Evolutionary conservation across 352 stramenopile species (phyloP), one percentile per base, ranked within the genome.

Genomic region (Pythium rishiriense): DNA sequence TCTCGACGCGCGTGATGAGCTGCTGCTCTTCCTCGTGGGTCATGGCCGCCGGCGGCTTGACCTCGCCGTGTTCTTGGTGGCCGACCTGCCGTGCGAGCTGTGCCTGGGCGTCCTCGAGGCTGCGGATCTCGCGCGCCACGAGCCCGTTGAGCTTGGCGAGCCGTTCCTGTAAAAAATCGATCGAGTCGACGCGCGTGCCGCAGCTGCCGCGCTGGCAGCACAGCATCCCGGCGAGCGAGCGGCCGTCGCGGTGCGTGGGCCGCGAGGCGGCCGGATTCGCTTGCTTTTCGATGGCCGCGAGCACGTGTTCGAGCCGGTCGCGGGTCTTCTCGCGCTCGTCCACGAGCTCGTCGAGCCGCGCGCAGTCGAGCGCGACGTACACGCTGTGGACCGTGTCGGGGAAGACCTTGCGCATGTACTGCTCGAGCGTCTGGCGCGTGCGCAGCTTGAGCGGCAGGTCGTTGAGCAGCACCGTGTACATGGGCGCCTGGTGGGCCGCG

Each of bases 401-500:
- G 53, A 94, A 94, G 24, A 94, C 73, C 47, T 85, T 81, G 51
- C 64, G 55, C 73, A 94, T 78, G 63, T 94, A 94, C 31, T 77
- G 75, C 54, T 88, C 72, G 24, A 94, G 76, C 26, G 80, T 90
- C 25, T 80, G 66, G 15, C 69, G 72, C 4, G 76, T 88, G 39
- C 83, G 77, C 48, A 91, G 50, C 60, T 82, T 75, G 37, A 81
- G 54, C 10, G 85, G 83, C 0, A 94, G 62, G 48, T 94, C 81
- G 39, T 83, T 81, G 8, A 94, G 64, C n/a, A 94, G 66, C 25
- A 94, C 73, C 10, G 80, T 84, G 70, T 94, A 94, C 69, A 89
- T 81, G 19, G 81, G 68, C 25, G 81, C 71, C 37, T 89, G 80
- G 45, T 75, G 70, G 39, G 68, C 73, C 2, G 73, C 67, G 5